Base-by-base conservation (phyloP, 2,329 filamentous ascomycete genomes). In the Colletotrichum agaves region DNA sequence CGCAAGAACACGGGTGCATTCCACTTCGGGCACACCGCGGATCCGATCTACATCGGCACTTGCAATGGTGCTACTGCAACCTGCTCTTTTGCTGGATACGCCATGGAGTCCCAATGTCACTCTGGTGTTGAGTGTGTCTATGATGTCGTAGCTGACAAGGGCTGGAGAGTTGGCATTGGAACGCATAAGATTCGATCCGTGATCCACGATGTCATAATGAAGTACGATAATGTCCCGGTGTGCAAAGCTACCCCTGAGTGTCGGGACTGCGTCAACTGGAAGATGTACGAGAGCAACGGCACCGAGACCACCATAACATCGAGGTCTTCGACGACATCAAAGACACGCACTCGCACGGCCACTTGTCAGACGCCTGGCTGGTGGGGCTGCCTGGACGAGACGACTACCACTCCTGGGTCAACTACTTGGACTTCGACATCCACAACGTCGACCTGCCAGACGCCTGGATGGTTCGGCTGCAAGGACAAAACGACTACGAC, bases 21-120 rank as follows among this genome's bases (percentile, higher is more conserved):
- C 75, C 96, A 99, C 78, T 95, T 98, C 76, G 96, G 96, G 4
- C 94, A 98, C 75, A 98, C 94, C 0, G 96, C 96, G 0, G 96
- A 99, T 78, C 96, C 96, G 0, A 90, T 99, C 37, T 99, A 91
- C 75, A 94, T 98, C 82, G 96, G 96, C 35, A 93, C 91, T 0
- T 98, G 96, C 80, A 98, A 97, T 74, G 93, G 92, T 35, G 93
- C 93, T 3, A 94, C 93, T 2, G 94, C 95, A 3, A 90, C 91
- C 11, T 98, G 96, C 78, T 96, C 94, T 0, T 90, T 97, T 74
- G 95, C 90, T 2, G 96, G 96, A 0, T 99, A 98, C 77, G 94
- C 96, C 1, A 87, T 99, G 84, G 94, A 99, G 79, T 92, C 93
- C 12, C 86, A 90, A n/a, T 99, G 96, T 73, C 96, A 98, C 74